Percentiles rank a stretch among this genome's conserved stretches.
Evolutionary conservation across 2,329 filamentous ascomycete genomes (phyloP).

Genomic region (Neonectria hederae): DNA sequence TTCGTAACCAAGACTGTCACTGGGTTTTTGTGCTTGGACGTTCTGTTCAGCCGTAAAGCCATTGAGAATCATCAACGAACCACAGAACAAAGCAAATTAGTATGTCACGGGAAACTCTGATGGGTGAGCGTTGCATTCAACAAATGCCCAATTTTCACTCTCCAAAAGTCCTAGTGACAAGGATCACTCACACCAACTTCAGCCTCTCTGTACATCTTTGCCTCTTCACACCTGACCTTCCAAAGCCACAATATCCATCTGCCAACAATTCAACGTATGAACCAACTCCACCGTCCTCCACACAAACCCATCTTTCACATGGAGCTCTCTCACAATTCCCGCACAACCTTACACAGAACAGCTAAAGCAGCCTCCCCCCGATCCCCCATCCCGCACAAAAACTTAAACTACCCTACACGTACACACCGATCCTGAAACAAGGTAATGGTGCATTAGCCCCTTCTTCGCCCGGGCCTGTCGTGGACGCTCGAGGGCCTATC

Average conservation of each 20-base stretch:
- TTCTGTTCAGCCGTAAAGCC: not conserved
- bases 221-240: not conserved
- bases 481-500: constrained; percentile 37
- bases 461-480: constrained; percentile 14
- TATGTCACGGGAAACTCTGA: not conserved
- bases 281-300: not conserved
- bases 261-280: not conserved
- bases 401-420: constrained; percentile 10
- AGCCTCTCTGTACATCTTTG: not conserved
- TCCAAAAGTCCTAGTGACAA: not conserved
- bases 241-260: not conserved
- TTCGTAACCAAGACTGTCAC: not conserved
- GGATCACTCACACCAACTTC: not conserved
- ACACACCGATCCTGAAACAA: constrained; percentile 36
- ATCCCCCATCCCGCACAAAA: not conserved
- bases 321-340: constrained; percentile 24
- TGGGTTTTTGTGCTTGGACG: not conserved
- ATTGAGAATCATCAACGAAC: not conserved
- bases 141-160: not conserved
- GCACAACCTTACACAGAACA: constrained; percentile 8
- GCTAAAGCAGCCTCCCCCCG: constrained; percentile 12
- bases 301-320: constrained; percentile 12
- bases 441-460: constrained; percentile 36
- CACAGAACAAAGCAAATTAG: not conserved
- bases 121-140: not conserved